Evolutionary conservation across 495 filamentous ascomycete genomes (phyloP).

Genomic region (Penicillium maclennaniae): DNA sequence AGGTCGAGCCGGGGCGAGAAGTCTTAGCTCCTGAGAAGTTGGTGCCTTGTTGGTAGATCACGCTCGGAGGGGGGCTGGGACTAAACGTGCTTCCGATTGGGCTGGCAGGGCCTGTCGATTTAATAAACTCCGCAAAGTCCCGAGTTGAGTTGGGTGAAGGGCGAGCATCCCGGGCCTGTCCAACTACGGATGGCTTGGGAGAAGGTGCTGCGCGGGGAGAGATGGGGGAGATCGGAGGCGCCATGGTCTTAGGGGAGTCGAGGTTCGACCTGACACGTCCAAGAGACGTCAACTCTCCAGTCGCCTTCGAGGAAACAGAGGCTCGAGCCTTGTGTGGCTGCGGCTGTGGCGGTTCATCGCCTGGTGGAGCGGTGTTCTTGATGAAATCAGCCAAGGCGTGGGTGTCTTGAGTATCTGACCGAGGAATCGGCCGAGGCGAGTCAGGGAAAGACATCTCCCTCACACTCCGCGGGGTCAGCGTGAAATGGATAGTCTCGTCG

Average conservation of each 20-base stretch:
- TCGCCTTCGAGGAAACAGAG: constrained; percentile 26
- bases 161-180: constrained; percentile 65
- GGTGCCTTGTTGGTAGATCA: constrained; percentile 4
- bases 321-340: constrained; percentile 10
- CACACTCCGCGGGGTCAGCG: constrained; percentile 84
- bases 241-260: constrained; percentile 24
- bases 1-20: constrained; percentile 17
- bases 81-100: background rate
- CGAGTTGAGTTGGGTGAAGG: constrained; percentile 58
- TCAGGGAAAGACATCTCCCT: constrained; percentile 69
- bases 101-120: constrained; percentile 65
- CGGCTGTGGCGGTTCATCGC: constrained; percentile 12
- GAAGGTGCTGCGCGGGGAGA: constrained; percentile 24
- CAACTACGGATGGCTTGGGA: constrained; percentile 26
- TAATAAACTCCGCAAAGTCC: constrained; percentile 84
- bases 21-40: constrained; percentile 19
- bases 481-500: constrained; percentile 89
- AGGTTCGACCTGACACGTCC: constrained; percentile 18
- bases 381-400: constrained; percentile 38
- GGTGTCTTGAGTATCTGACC: constrained; percentile 34
- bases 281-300: constrained; percentile 12
- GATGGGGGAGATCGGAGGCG: constrained; percentile 12
- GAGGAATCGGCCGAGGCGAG: constrained; percentile 31
- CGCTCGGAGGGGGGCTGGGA: background rate
- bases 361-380: constrained; percentile 33